Evolutionary conservation across 108 stramenopile species (phyloP), one percentile per base, ranked within the genome.

Genomic region (Skeletonema tropicum): DNA sequence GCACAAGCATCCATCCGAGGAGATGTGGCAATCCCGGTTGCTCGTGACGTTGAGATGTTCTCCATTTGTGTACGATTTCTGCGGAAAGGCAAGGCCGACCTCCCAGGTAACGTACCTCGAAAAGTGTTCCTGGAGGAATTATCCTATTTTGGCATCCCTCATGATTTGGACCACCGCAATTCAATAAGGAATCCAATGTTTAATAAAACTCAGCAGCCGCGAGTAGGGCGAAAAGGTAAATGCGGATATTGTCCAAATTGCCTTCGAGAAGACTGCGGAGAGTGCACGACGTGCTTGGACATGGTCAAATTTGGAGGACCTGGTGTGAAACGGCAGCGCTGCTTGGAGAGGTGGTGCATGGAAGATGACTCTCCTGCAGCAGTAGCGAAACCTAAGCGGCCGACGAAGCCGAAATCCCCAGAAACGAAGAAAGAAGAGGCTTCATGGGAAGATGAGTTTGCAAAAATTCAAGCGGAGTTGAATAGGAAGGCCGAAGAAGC

Each of bases 261-360:
- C 49, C 42, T 66, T 23, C 60, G 38, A 42, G 68, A 63, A 4
- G 84, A 89, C 57, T 89, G 88, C 57, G 86, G 86, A n/a, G 41
- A 82, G 36, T 89, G 88, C 59, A 73, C 46, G 26, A 64, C 60
- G 39, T 89, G 88, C 49, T 46, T 79, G 8, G 76, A 81, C 49
- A 89, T 83, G 84, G 57, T 57, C 2, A 88, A 88, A 76, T 88
- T 83, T 74, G 89, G 89, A 11, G 89, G 89, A 2, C 49, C 68
- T 19, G 83, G 84, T 19, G 71, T 45, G 10, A 60, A 67, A 8
- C 61, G 64, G 64, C 63, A 60, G 52, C 35, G 41, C 11, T 82
- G 81, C 65, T 74, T 46, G 49, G 33, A 70, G 19, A 30, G 79
- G 66, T 15, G 12, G 33, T 80, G 79, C 33, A 35, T 74, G 25